A percentile compares a stretch with the other conserved stretches of the same genome.
Conservation (phyloP, 2,329 filamentous ascomycete species). For the Aspergillus fumigatiaffinis region DNA sequence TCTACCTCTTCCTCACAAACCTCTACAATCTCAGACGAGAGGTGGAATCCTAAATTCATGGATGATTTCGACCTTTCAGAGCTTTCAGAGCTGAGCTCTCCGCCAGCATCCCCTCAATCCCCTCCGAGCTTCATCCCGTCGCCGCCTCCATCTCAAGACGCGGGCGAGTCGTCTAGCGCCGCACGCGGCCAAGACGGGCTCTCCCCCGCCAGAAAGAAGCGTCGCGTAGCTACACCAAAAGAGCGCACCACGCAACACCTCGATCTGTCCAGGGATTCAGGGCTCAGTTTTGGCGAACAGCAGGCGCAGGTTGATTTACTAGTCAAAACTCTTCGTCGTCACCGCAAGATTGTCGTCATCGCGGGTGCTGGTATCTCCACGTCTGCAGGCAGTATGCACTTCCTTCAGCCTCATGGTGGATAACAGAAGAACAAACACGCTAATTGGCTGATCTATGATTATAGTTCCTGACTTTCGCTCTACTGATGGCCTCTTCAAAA, state of each 20-base stretch:
- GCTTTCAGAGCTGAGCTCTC: constrained; percentile 40
- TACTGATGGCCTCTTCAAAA: constrained; percentile 80
- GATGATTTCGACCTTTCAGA: constrained; percentile 35
- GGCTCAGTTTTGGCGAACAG: constrained; percentile 46
- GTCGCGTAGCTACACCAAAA: constrained; percentile 58
- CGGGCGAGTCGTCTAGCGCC: constrained; percentile 32
- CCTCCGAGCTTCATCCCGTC: constrained; percentile 39
- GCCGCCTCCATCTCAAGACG: constrained; percentile 42
- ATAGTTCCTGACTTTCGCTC: constrained; percentile 94
- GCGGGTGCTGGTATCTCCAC: constrained; percentile 96
- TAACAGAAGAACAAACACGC: constrained; percentile 6
- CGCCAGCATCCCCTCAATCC: constrained; percentile 36
- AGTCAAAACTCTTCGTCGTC: constrained; percentile 71
- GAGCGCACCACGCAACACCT: constrained; percentile 78
- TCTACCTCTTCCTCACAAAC: constrained; percentile 8
- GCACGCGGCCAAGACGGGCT: constrained; percentile 55
- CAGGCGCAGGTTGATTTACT: constrained; percentile 64
- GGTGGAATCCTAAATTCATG: constrained; percentile 16
- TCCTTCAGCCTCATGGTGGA: constrained; percentile 9
- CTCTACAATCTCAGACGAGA: constrained; percentile 1
- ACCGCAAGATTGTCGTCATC: constrained; percentile 95
- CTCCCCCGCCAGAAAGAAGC: constrained; percentile 72
- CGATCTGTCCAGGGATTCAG: constrained; percentile 53
- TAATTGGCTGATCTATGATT: constrained; percentile 9
- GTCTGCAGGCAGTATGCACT: constrained; percentile 76